Evolutionary conservation across 805 yeast genomes (phyloP), one percentile per base, ranked within the genome.

Genomic region (Teunomyces pallodes): DNA sequence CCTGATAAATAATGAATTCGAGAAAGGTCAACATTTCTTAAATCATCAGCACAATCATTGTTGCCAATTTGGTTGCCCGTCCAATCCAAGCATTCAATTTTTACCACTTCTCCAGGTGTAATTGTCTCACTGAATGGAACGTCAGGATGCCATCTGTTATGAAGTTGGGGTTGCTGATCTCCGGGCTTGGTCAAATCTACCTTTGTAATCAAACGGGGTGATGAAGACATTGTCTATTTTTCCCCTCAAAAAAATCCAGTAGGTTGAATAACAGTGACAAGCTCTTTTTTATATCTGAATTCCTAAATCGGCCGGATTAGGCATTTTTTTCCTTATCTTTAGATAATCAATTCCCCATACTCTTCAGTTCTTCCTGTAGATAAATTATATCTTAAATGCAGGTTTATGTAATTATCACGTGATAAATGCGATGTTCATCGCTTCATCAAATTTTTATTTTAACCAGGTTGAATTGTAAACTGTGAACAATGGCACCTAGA

Each of bases 141-240:
- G 45, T 76, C 80, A 8, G 81, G 81, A 55, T 77, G 81, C 81
- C 82, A 77, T 56, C 82, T 64, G 58, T 77, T 77, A 62, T 77
- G 82, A 40, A 75, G 56, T 17, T 75, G 76, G 26, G 69, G 68
- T 57, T 77, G 81, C 43, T 67, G 73, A 55, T 68, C 66, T 12
- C 79, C 80, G 1, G 80, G 78, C 47, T 59, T 72, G 42, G 61
- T 60, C 26, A 77, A 63, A 53, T 73, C 77, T 39, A 75, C 73
- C 48, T 66, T 64, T 39, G 74, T 67, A 7, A 38, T 20, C 9
- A 38, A 12, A 7, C 30, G 41, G 8, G 9, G 41, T 3, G 5
- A 13, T 7, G 13, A 20, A 69, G 66, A 35, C 72, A 70, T 52
- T 71, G 63, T 20, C 5, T 20, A 20, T 20, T 4, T 20, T 2